These are phyloP conservation scores for Lichtheimia hyalospora DNA, from an alignment of 371 early-diverging fungal species.

Conservation along the genomic window DNA sequence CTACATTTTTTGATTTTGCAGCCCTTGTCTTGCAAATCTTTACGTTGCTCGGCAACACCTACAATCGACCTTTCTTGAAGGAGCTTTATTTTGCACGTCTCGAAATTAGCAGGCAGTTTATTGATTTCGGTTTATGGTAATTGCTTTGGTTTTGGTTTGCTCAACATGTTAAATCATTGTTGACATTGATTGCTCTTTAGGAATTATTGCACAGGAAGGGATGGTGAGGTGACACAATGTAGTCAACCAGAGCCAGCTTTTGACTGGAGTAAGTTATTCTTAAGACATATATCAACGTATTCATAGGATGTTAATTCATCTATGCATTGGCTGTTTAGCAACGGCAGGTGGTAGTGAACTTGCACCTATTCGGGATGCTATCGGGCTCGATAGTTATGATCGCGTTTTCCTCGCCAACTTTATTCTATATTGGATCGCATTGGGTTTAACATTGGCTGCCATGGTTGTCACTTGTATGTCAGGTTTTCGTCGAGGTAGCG, in stretches of 20 bases:
- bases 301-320: too few relatives aligned
- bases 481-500: conserved; percentile 21
- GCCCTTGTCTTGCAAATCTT: conserved; percentile 47
- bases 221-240: conserved; percentile 20
- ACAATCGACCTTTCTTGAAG: conserved; percentile 37
- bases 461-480: conserved; percentile 22
- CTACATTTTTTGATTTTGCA: conserved; percentile 46
- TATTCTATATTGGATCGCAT: conserved; percentile 31
- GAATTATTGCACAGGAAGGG: conserved; percentile 37
- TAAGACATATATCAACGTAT: too few relatives aligned
- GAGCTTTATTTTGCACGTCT: conserved; percentile 41
- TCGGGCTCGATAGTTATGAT: conserved; percentile 10
- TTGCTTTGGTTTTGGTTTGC: not conserved
- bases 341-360: too few relatives aligned
- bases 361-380: not conserved
- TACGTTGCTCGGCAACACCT: conserved; percentile 41
- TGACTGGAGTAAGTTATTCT: conserved; percentile 33
- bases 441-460: conserved; percentile 28
- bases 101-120: conserved; percentile 12
- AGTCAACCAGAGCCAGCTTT: conserved; percentile 38
- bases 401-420: conserved; percentile 30
- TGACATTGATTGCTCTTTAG: conserved; percentile 12
- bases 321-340: too few relatives aligned
- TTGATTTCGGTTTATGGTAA: conserved; percentile 45
- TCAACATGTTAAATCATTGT: not conserved